Base-by-base conservation (phyloP, 495 filamentous ascomycete genomes). In the Podospora pseudoanserina region DNA sequence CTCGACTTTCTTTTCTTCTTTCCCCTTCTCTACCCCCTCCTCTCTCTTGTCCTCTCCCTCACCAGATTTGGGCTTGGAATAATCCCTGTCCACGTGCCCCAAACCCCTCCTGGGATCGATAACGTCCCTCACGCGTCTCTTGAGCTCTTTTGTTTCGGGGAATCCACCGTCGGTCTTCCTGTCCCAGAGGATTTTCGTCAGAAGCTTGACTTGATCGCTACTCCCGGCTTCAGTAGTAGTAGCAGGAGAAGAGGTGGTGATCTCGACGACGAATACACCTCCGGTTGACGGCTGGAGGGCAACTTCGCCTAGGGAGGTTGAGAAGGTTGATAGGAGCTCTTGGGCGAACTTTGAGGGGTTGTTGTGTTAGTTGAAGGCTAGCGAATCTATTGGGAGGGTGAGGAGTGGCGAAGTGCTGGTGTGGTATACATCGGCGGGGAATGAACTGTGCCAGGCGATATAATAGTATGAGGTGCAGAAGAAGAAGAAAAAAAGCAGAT, bases 321-420 rank as follows among this genome's bases (percentile, higher is more conserved):
- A 84, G 82, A 99, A 99, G 6, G 95, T 99, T n/a, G 92, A 95
- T 68, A 99, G 89, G 64, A 99, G 91, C 80, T 99, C 95, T 87
- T 99, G 95, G 58, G 91, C 93, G 80, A 91, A 97, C 92, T 96
- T 27, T 64, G 3, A 60, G 34, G 49, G 54, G 49, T 32, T 23
- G 44, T 60, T 49, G 7, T 49, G 39, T 49, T 18, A 49, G 39
- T 23, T 23, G 23, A 23, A 23, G 1, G 23, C 15, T 49, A 49
- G 3, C 15, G 26, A 49, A 26, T 23, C 23, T 23, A 23, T 23
- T 23, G 23, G 23, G 23, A 23, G 23, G 23, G 23, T 23, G 23
- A 23, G 23, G 23, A 23, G 1, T 23, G 23, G 1, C 23, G 23
- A 23, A 23, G 23, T 23, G 23, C 23, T 23, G 23, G 23, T 23